A percentile compares a stretch with the other conserved stretches of the same genome.
Conservation (phyloP, 164 flowering plant genomes). For the Chimonanthus salicifolius region DNA sequence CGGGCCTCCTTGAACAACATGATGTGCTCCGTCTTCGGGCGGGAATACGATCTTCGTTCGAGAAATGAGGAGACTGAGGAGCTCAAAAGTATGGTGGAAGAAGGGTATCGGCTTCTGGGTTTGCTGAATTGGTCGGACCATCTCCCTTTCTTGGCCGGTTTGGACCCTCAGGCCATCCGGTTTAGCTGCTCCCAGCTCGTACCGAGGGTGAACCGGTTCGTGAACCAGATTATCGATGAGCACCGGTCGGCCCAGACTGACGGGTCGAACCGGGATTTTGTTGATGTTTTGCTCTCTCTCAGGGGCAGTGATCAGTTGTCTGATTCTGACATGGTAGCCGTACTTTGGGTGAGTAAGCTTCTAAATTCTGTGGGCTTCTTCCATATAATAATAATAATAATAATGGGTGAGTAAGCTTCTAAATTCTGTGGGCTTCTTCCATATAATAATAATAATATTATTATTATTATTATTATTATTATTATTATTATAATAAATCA, state of each 20-base stretch:
- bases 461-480: no score
- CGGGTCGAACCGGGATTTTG: conserved; percentile 30
- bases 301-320: conserved; percentile 32
- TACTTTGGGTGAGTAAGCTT: conserved; percentile 59
- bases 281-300: conserved; percentile 50
- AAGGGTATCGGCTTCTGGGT: conserved; percentile 43
- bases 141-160: conserved; percentile 24
- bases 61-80: conserved; percentile 12
- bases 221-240: conserved; percentile 36
- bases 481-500: no score
- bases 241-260: conserved; percentile 19
- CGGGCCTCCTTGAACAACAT: conserved; percentile 36
- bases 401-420: conserved; percentile 43
- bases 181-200: conserved; percentile 41
- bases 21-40: conserved; percentile 46
- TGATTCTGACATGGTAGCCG: conserved; percentile 56
- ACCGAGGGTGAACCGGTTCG: conserved; percentile 46
- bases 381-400: no score
- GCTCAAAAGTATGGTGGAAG: conserved; percentile 25
- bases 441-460: no score
- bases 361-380: no score
- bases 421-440: no score
- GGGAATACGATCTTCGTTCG: conserved; percentile 11
- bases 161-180: conserved; percentile 31
- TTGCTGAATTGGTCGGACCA: conserved; percentile 42